Base-by-base conservation (phyloP, 805 yeast genomes). In the Suhomyces emberorum region DNA sequence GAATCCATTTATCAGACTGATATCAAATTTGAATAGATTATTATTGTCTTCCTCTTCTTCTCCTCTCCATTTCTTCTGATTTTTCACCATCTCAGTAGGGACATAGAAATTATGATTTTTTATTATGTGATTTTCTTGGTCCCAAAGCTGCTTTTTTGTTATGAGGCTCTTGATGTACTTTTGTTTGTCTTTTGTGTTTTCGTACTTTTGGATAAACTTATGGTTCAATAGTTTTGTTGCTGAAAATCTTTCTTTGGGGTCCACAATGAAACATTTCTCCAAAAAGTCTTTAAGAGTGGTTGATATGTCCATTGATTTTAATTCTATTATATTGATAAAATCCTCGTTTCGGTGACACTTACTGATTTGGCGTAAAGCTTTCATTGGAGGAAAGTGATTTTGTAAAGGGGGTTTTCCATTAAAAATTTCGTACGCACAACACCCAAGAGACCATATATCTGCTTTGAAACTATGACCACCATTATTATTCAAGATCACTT, bases 371-470 rank as follows among this genome's bases (percentile, higher is more conserved):
- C 70, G 43, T n/a, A 69, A 51, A 7, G 74, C 74, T 43, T 61
- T 64, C 74, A 69, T 67, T 3, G 74, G 72, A 1, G 70, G 50
- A 41, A 46, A 58, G 11, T 52, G 54, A 20, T 46, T 57, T 40
- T 68, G 73, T 22, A 80, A 54, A 7, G 95, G 93, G 1, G 95
- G 93, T 46, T 73, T 80, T 0, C 89, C 88, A 20, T 69, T 69
- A 9, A 83, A 81, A 43, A 84, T 59, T 52, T 84, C 95, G 38
- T 79, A 79, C 2, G 85, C 78, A 23, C 91, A 83, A 42, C 87
- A 83, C 1, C 91, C 93, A 40, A 83, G 61, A 7, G 87, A 80
- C 93, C 93, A 83, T 3, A 83, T 72, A 56, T 83, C 93, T 0
- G 91, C 89, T 34, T 77, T 72, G 44, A 42, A 67, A 35, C 63